Evolutionary conservation across 1,284 basidiomycete genomes (phyloP), one percentile per base, ranked within the genome.

Genomic region (Austroboletus niveus): DNA sequence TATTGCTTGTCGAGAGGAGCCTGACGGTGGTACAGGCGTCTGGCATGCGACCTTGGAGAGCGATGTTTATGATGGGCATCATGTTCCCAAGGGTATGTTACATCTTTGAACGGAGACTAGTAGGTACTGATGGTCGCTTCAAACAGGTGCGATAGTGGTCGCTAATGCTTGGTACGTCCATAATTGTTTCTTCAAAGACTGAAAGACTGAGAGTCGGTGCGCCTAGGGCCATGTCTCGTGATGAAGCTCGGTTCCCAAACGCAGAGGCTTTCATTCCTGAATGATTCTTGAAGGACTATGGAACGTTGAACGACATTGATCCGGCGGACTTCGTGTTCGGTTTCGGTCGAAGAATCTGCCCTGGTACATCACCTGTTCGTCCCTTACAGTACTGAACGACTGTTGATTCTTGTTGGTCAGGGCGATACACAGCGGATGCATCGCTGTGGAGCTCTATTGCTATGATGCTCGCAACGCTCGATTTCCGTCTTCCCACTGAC

Each of bases 171-270:
- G 57, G 62, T 53, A 42, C 4, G 43, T 27, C 17, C 34, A 8
- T 11, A n/a, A 7, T 17, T 6, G 38, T 29, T 30, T 10, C 12
- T 20, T 10, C 4, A 34, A 4, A 20, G 10, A 17, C 17, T 30
- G 40, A 14, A 27, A 10, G 27, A 8, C 5, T 8, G 3, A 8
- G 31, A 9, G 10, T 8, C 20, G 2, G 20, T 34, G 22, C 27
- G 1, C 17, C 14, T 10, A 64, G 57, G 61, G 60, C 53, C 2
- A 60, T 66, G 39, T 61, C 60, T 15, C 46, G 55, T 14, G 55
- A 57, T 22, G 52, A 63, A 45, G 8, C 8, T 8, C 45, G 45
- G 40, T 66, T 61, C 14, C 55, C 53, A 4, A 42, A 63, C 12
- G 40, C 62, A 20, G 38, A 64, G 15, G 22, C 38, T 1, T 61